Conservation (phyloP, 805 yeast species). For the Yamadazyma endophytica region DNA sequence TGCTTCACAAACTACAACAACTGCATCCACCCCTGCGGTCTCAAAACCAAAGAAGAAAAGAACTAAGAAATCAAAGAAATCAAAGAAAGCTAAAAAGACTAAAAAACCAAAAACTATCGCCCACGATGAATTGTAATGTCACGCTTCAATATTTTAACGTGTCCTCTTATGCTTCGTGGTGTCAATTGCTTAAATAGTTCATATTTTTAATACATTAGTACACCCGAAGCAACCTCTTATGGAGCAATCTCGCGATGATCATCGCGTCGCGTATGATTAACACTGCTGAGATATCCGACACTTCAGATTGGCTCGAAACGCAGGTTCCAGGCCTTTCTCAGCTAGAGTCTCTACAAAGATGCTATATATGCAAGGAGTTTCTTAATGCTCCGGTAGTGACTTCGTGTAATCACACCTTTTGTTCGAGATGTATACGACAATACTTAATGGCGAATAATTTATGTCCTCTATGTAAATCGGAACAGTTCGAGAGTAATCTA, state of each 20-base stretch:
- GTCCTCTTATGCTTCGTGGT: too few relatives aligned
- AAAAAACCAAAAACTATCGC: conserved; percentile 3
- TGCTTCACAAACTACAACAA: background rate
- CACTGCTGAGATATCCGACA: conserved; percentile 42
- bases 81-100: conserved; percentile 4
- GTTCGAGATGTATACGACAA: conserved; percentile 80
- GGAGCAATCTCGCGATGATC: too few relatives aligned
- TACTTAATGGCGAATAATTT: conserved; percentile 53
- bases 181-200: too few relatives aligned
- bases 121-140: conserved; percentile 11
- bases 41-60: conserved; percentile 2
- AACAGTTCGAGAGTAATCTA: conserved; percentile 65
- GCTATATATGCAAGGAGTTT: conserved; percentile 86
- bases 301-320: conserved; percentile 65
- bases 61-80: too few relatives aligned
- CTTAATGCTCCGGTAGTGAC: conserved; percentile 77
- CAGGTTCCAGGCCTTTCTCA: conserved; percentile 51
- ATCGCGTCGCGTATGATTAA: background rate
- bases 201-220: too few relatives aligned
- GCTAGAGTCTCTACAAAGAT: conserved; percentile 69
- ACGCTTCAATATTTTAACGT: too few relatives aligned
- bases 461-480: conserved; percentile 78
- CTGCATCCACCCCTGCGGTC: background rate
- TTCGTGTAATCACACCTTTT: conserved; percentile 83
- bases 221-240: too few relatives aligned